Evolutionary conservation across 352 stramenopile species (phyloP).

Genomic region (Globisporangium polare): DNA sequence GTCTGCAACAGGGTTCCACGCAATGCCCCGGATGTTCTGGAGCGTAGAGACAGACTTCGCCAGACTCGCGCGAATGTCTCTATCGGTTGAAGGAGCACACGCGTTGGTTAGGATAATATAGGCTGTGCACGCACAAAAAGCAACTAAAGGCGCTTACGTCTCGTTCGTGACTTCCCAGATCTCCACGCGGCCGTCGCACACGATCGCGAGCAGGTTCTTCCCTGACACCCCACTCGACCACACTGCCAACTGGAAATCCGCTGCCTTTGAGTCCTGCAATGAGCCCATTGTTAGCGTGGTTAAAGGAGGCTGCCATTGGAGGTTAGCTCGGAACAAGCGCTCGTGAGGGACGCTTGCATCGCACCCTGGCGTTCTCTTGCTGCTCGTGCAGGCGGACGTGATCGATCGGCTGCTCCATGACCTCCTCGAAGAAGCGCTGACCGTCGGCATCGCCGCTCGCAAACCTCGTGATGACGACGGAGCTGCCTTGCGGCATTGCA

Average conservation of each 20-base stretch:
- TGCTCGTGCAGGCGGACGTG: constrained; percentile 16
- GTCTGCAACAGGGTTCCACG: constrained; percentile 31
- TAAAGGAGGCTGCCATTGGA: too few species aligned
- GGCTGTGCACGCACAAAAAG: not conserved
- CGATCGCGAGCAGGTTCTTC: constrained; percentile 28
- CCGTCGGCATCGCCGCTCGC: not conserved
- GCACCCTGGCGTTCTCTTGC: constrained; percentile 4
- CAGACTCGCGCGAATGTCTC: constrained; percentile 10
- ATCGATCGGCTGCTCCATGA: constrained; percentile 14
- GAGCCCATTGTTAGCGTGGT: not conserved
- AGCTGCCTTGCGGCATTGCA: constrained; percentile 29
- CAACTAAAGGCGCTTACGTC: constrained; percentile 15
- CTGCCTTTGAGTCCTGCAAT: not conserved
- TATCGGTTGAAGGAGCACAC: not conserved
- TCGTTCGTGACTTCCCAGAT: constrained; percentile 30
- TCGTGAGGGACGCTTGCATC: not conserved
- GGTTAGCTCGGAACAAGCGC: too few species aligned
- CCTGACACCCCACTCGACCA: constrained; percentile 25
- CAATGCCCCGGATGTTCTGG: constrained; percentile 22
- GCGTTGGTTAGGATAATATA: constrained; percentile 6
- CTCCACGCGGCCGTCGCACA: constrained; percentile 20
- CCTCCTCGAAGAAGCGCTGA: constrained; percentile 12
- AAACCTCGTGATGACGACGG: constrained; percentile 29
- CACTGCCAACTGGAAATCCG: constrained; percentile 17
- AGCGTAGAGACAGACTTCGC: constrained; percentile 1